phyloP scores from a whole-genome alignment of 2,329 filamentous ascomycete species.

The Drechslerella stenobrocha region DNA sequence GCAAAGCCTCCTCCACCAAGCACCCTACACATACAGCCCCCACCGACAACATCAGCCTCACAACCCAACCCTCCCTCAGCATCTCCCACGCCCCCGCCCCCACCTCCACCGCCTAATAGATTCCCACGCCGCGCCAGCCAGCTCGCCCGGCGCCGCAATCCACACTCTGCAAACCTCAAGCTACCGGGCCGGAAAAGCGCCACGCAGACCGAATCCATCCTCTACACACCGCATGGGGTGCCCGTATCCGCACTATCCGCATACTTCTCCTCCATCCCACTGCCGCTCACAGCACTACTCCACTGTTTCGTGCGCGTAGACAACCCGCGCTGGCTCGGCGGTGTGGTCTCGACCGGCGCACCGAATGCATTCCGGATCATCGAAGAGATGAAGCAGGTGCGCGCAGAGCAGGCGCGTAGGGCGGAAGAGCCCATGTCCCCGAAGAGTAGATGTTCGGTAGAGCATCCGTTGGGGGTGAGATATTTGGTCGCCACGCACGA shows the following conservation, averaged over 20 bases:
- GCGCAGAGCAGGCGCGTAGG: constrained; percentile 10
- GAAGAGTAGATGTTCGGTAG: constrained; percentile 14
- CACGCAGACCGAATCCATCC: constrained; percentile 22
- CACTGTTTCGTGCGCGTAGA: constrained; percentile 44
- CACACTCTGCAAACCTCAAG: constrained; percentile 25
- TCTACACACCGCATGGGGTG: constrained; percentile 47
- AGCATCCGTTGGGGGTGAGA: constrained; percentile 25
- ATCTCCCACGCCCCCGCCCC: background rate
- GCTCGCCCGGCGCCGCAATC: constrained; percentile 1
- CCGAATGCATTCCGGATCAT: constrained; percentile 34
- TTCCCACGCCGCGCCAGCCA: constrained; percentile 4
- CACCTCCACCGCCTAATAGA: background rate
- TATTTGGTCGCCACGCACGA: constrained; percentile 41
- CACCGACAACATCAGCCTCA: constrained; percentile 49
- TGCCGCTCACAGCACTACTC: constrained; percentile 39
- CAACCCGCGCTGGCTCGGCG: constrained; percentile 42
- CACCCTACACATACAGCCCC: background rate
- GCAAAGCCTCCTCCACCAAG: constrained; percentile 5
- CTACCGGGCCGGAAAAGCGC: constrained; percentile 22
- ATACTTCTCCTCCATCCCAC: constrained; percentile 25
- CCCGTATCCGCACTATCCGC: constrained; percentile 38
- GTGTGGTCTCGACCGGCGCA: constrained; percentile 25
- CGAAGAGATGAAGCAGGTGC: constrained; percentile 15
- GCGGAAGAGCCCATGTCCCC: constrained; percentile 31
- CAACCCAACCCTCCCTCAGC: background rate